phyloP scores from a whole-genome alignment of 2,329 filamentous ascomycete species.

The Colletotrichum gigasporum region DNA sequence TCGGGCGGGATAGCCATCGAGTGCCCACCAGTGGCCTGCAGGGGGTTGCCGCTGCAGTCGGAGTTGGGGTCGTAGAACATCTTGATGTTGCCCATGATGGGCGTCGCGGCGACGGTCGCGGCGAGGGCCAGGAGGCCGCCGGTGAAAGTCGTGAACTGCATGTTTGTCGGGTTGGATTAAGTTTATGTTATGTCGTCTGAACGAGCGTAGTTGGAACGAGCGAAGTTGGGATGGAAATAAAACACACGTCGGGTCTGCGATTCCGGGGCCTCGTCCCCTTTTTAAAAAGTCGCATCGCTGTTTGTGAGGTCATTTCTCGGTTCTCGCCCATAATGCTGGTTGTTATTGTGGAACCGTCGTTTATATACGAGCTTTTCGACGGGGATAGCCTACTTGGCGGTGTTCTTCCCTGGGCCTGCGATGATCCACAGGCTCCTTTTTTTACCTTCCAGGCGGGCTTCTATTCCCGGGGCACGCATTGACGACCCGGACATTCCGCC shows the following conservation, averaged over 20 bases:
- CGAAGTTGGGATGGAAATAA: no score
- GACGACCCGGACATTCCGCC: no score
- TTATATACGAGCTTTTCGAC: neutral
- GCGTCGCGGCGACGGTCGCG: neutral
- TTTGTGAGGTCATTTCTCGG: neutral
- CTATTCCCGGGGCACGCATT: no score
- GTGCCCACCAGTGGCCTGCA: neutral
- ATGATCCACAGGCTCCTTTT: no score
- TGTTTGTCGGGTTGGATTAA: no score
- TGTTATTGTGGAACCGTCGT: neutral
- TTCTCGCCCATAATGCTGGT: neutral
- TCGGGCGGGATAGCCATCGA: neutral
- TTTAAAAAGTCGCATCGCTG: neutral
- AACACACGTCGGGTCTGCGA: no score
- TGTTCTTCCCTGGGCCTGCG: neutral
- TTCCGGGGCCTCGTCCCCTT: neutral
- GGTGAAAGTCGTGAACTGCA: conserved; percentile 16
- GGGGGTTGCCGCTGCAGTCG: neutral
- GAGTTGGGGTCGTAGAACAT: conserved; percentile 20
- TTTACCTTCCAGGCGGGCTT: no score
- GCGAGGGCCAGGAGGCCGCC: conserved; percentile 18
- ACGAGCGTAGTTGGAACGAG: no score
- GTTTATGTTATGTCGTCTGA: neutral
- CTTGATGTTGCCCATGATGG: conserved; percentile 22
- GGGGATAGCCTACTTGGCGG: neutral